Percentiles rank a stretch among this genome's conserved stretches.
These are phyloP conservation scores for Vigna mungo DNA, from an alignment of 306 rosid species.

Conservation along the genomic window DNA sequence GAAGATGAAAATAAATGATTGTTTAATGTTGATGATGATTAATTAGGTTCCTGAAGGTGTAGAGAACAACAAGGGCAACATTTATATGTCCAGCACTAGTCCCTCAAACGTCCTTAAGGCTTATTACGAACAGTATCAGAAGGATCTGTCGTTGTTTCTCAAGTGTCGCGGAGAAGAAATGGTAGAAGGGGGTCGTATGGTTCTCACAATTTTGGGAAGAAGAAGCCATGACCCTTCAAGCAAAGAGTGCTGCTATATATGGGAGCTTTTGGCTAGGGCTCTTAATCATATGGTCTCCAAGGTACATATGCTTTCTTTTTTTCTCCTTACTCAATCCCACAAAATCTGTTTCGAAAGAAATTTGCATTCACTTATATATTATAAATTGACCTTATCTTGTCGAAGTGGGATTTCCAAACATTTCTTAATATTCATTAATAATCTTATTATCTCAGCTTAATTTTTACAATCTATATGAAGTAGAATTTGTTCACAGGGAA, in stretches of 20 bases:
- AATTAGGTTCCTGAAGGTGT: conserved; percentile 63
- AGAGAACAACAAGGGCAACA: conserved; percentile 65
- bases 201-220: conserved; percentile 65
- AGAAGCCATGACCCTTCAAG: conserved; percentile 53
- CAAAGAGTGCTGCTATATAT: conserved; percentile 64
- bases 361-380: too few species aligned
- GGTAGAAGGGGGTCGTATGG: conserved; percentile 60
- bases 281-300: conserved; percentile 55
- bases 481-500: conserved; percentile 34
- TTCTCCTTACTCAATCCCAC: too few species aligned
- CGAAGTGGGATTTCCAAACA: too few species aligned
- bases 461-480: too few species aligned
- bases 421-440: conserved; percentile 12
- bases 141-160: conserved; percentile 56
- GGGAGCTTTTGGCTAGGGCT: conserved; percentile 64
- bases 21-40: not conserved
- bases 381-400: too few species aligned
- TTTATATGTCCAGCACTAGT: conserved; percentile 59
- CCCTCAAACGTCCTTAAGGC: conserved; percentile 55
- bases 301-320: conserved; percentile 10
- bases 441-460: too few species aligned
- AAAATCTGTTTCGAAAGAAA: too few species aligned
- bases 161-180: conserved; percentile 60
- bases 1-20: not conserved
- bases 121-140: conserved; percentile 60